Evolutionary conservation across 2,329 filamentous ascomycete genomes (phyloP).

Genomic region (Verruconis gallopava): DNA sequence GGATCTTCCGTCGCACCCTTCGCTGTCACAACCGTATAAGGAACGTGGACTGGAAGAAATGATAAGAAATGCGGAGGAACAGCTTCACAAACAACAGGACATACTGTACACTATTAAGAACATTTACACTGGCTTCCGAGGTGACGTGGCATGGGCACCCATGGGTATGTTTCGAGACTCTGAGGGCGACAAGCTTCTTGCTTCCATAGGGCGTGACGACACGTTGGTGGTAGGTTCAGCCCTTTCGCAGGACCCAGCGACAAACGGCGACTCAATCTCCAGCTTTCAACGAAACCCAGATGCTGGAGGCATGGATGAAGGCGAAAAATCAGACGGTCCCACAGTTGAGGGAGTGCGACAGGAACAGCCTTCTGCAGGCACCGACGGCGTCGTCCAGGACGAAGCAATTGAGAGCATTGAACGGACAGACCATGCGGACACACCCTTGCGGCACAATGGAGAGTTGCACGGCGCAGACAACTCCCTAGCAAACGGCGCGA

Average conservation of each 20-base stretch:
- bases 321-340: neutral
- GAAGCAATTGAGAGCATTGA: neutral
- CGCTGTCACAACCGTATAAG: constrained; percentile 60
- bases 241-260: neutral
- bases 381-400: neutral
- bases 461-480: neutral
- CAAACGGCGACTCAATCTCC: neutral
- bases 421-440: constrained; percentile 1
- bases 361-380: neutral
- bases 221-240: neutral
- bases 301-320: neutral
- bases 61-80: constrained; percentile 52
- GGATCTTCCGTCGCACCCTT: constrained; percentile 61
- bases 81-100: constrained; percentile 62
- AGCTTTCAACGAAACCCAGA: no score
- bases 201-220: neutral
- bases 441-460: no score
- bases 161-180: constrained; percentile 38
- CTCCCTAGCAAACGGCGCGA: neutral
- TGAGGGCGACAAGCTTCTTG: constrained; percentile 35
- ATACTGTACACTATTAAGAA: constrained; percentile 64
- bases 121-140: constrained; percentile 58
- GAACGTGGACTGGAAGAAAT: constrained; percentile 62
- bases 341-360: no score
- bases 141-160: constrained; percentile 57